Conservation (phyloP, 805 yeast species). For the Metschnikowia gelsemii region DNA sequence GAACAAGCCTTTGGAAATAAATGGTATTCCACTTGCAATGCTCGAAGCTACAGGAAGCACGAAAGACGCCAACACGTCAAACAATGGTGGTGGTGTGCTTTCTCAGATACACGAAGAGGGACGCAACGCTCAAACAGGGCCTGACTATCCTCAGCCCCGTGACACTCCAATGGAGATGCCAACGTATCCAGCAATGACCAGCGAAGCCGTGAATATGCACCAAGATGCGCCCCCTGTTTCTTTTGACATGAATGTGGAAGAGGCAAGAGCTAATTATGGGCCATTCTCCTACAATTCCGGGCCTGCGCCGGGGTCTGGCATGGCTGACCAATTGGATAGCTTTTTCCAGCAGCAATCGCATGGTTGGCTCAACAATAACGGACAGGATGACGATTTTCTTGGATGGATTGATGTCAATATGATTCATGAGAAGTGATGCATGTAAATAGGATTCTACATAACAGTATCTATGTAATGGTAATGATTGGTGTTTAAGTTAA, state of each 20-base stretch:
- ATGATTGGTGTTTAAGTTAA: background rate
- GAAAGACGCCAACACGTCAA: constrained; percentile 12
- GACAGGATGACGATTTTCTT: constrained; percentile 75
- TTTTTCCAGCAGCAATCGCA: constrained; percentile 80
- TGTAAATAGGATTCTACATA: background rate
- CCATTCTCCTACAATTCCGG: constrained; percentile 11
- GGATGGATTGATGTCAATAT: constrained; percentile 89
- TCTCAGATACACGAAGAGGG: constrained; percentile 1
- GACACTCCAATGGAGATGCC: constrained; percentile 3
- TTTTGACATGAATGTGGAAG: constrained; percentile 10
- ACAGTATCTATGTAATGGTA: background rate
- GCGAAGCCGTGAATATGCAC: constrained; percentile 1
- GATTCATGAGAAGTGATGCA: constrained; percentile 17
- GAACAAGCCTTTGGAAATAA: constrained; percentile 55
- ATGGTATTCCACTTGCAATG: constrained; percentile 70
- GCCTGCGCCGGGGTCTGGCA: constrained; percentile 16
- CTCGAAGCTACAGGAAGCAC: constrained; percentile 79
- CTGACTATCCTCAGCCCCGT: constrained; percentile 1
- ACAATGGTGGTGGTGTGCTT: background rate
- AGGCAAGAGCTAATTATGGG: constrained; percentile 8
- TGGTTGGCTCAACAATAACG: constrained; percentile 74
- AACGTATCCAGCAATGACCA: background rate
- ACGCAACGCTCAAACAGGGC: background rate
- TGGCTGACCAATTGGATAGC: constrained; percentile 45
- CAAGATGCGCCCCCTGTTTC: constrained; percentile 4